Conservation (phyloP, 139 green algal genomes). For the Deuterostichococcus epilithicus region DNA sequence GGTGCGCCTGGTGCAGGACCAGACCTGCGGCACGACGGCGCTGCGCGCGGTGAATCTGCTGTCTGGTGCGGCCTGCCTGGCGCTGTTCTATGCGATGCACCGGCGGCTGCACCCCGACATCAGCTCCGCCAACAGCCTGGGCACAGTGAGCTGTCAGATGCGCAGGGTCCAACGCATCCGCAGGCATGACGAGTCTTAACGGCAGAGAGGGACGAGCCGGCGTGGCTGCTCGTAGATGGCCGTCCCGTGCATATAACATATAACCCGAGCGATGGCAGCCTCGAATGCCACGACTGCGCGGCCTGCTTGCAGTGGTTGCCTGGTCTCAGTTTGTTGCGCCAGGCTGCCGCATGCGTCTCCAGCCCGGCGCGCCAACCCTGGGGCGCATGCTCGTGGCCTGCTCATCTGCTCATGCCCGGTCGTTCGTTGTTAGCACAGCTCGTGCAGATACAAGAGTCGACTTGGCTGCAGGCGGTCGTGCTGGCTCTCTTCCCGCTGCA, state of each 20-base stretch:
- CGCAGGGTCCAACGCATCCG: too few relatives aligned
- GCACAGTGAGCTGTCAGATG: not conserved
- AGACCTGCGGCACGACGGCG: constrained; percentile 41
- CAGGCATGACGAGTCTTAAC: too few relatives aligned
- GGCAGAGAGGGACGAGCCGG: too few relatives aligned
- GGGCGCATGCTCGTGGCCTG: not conserved
- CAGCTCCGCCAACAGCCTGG: not conserved
- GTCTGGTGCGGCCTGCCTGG: constrained; percentile 43
- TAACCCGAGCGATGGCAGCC: too few relatives aligned
- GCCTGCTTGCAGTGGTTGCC: not conserved
- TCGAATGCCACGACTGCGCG: too few relatives aligned
- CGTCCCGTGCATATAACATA: too few relatives aligned
- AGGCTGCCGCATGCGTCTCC: not conserved
- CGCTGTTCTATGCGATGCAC: constrained; percentile 23
- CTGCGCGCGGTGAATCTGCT: constrained; percentile 63
- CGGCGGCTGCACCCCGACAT: constrained; percentile 22
- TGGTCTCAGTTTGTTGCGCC: too few relatives aligned
- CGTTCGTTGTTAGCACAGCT: not conserved
- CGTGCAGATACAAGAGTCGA: not conserved
- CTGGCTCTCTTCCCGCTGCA: constrained; percentile 68
- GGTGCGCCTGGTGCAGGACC: constrained; percentile 8
- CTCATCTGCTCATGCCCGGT: not conserved
- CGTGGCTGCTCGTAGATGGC: too few relatives aligned
- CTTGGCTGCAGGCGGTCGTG: constrained; percentile 20
- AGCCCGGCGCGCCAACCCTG: not conserved